These are phyloP conservation scores for Aspergillus taichungensis DNA, from an alignment of 495 filamentous ascomycete genomes.

Conservation along the genomic window DNA sequence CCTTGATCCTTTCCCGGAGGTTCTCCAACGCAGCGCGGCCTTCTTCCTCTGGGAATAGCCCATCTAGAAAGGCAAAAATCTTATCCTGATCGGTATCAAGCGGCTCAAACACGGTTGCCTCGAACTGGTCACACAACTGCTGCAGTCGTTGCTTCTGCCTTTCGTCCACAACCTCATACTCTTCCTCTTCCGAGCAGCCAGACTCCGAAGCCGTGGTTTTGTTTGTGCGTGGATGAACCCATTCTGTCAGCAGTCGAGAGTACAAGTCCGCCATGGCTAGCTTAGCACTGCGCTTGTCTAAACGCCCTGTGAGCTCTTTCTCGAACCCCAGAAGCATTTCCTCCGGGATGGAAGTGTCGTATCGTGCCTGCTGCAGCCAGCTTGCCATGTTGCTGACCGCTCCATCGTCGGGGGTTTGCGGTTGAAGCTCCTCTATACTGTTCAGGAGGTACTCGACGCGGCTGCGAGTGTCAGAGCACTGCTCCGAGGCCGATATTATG, in stretches of 20 bases:
- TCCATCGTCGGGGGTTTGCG: conserved; percentile 2
- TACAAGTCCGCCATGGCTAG: conserved; percentile 48
- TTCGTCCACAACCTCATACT: conserved; percentile 16
- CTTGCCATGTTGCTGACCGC: conserved; percentile 21
- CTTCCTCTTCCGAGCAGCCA: conserved; percentile 5
- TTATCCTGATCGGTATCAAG: conserved; percentile 29
- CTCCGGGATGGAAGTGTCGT: conserved; percentile 32
- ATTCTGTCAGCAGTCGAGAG: conserved; percentile 49
- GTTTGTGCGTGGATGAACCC: conserved; percentile 31
- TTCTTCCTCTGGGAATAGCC: conserved; percentile 30
- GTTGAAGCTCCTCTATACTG: conserved; percentile 7
- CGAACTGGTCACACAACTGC: conserved; percentile 35
- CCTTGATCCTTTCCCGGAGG: conserved; percentile 12
- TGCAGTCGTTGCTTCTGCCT: conserved; percentile 18
- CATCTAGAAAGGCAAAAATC: conserved; percentile 36
- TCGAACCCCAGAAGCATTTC: conserved; percentile 32
- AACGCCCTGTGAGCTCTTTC: conserved; percentile 26
- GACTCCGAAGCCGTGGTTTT: background rate
- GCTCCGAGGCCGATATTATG: conserved; percentile 4
- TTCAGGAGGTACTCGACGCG: conserved; percentile 8
- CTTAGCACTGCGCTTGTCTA: conserved; percentile 41
- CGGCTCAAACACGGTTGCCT: conserved; percentile 42
- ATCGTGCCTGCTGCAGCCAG: conserved; percentile 32
- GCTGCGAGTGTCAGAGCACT: background rate
- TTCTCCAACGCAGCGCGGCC: conserved; percentile 16